Base-by-base conservation (phyloP, 1,139 yeast species). In the Wickerhamiella pararugosa region DNA sequence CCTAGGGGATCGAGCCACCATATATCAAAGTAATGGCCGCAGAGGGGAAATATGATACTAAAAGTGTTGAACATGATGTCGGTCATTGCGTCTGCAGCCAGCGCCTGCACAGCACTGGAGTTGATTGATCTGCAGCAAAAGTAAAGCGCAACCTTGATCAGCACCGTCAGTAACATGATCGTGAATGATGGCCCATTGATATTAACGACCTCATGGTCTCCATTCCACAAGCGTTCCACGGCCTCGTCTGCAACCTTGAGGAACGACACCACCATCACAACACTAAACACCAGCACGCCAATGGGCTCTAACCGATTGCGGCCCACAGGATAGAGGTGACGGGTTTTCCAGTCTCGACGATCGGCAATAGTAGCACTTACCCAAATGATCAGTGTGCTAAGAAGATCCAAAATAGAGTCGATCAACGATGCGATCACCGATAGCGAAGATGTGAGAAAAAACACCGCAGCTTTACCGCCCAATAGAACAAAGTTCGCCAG, bases 1-100 rank as follows among this genome's bases (percentile, higher is more conserved):
- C 92, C 92, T 6, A 74, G 53, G 0, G 92, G 77, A 62, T 81
- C 84, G 36, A 78, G 56, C 84, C 86, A 78, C 80, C 86, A 76
- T 11, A 70, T 54, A 29, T 68, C 57, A 31, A 71, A 58, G 29
- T 59, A 52, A 47, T 68, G 65, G 4, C 90, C 90, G 0, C 71
- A 34, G 0, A 78, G 51, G 0, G 93, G 93, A 69, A 81, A 78
- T 21, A 79, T 51, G 36, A 81, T 66, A 1, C 90, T 79, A 34
- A 80, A 79, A 1, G 70, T 54, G 58, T 78, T 78, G 65, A 81
- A 81, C 3, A 79, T 70, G 36, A 80, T 73, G 58, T 81, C 93
- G 0, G 87, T 80, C 61, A 70, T 65, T 0, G 92, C 92, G 60
- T 81, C 93, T 56, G 79, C 90, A 1, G 90, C 84, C 43, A 81